Percentiles rank a stretch among this genome's conserved stretches.
Evolutionary conservation across 1,139 yeast genomes (phyloP).

Genomic region (Protomyces arabidopsidicola): DNA sequence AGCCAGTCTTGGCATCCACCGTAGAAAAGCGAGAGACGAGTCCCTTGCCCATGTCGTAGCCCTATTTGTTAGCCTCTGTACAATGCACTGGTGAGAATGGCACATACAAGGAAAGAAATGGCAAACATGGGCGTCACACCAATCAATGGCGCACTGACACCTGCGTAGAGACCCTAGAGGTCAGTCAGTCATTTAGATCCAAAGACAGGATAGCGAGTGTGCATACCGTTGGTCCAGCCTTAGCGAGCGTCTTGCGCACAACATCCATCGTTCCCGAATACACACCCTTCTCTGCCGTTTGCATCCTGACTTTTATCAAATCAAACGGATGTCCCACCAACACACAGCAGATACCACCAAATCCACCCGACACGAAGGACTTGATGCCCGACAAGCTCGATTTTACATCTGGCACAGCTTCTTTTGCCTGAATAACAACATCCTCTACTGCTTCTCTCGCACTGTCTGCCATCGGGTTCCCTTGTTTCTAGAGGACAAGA

Average conservation of each 20-base stretch:
- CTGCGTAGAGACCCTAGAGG: slow-evolving; percentile 66
- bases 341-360: slow-evolving; percentile 79
- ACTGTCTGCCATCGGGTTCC: not conserved
- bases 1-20: slow-evolving; percentile 42
- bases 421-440: not conserved
- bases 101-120: slow-evolving; percentile 72
- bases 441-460: not conserved
- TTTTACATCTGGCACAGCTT: not conserved
- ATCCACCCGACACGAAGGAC: slow-evolving; percentile 87
- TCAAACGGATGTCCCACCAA: slow-evolving; percentile 96
- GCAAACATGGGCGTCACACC: slow-evolving; percentile 99
- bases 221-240: slow-evolving; percentile 55
- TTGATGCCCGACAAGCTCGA: slow-evolving; percentile 40
- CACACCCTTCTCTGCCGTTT: slow-evolving; percentile 53
- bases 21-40: slow-evolving; percentile 52
- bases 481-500: not conserved
- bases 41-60: slow-evolving; percentile 87
- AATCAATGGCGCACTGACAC: slow-evolving; percentile 80
- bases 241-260: slow-evolving; percentile 59
- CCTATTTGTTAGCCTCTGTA: slow-evolving; percentile 40
- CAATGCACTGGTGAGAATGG: slow-evolving; percentile 41
- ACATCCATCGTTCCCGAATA: slow-evolving; percentile 62
- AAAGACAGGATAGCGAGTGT: not conserved
- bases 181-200: not conserved
- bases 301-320: slow-evolving; percentile 84